Evolutionary conservation across 2,329 filamentous ascomycete species (phyloP), one percentile per base, ranked within the genome.

Genomic region (Aureobasidium sp.): DNA sequence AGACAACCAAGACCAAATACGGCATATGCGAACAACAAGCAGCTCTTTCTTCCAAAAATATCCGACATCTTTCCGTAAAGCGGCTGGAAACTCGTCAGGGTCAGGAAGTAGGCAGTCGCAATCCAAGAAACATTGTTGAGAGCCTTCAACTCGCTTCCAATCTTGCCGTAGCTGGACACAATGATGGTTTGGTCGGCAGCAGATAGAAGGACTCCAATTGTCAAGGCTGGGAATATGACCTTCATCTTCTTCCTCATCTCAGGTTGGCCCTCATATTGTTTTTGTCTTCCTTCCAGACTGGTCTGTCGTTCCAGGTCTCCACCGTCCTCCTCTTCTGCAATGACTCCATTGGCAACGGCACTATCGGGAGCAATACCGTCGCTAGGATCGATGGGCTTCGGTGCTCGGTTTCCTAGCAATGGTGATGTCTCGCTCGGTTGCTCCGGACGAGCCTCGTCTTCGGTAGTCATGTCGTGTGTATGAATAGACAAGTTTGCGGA

Each of bases 111-210:
- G 10, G 80, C 80, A 29, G 84, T 85, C 32, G 87, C 87, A 63
- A 91, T 87, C 88, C 89, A 91, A 58, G 84, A 87, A 4, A 88
- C 90, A 66, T 83, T 84, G 70, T 88, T 90, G 58, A 93, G 78
- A 1, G 89, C 87, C 57, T 89, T 79, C 32, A 93, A 76, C 65
- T 92, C 89, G 62, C 82, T 89, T 12, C 88, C 89, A 68, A 93
- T 92, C 65, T 82, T 84, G 55, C 87, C 87, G 72, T 91, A 91
- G n/a, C 82, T 86, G n/a, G 85, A 85, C 53, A 92, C 84, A 34
- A 89, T 86, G 60, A 92, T 84, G 0, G 90, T 90, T 72, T 91
- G 88, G 70, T 93, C 89, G 56, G 87, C 80, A 4, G 89, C 87
- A 23, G 86, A 82, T 8, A 93, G 79, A 70, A 89, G 90, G 44